Percentiles rank a stretch among this genome's conserved stretches.
phyloP scores from a whole-genome alignment of 2,329 filamentous ascomycete genomes.

The Didymosphaeria variabile region DNA sequence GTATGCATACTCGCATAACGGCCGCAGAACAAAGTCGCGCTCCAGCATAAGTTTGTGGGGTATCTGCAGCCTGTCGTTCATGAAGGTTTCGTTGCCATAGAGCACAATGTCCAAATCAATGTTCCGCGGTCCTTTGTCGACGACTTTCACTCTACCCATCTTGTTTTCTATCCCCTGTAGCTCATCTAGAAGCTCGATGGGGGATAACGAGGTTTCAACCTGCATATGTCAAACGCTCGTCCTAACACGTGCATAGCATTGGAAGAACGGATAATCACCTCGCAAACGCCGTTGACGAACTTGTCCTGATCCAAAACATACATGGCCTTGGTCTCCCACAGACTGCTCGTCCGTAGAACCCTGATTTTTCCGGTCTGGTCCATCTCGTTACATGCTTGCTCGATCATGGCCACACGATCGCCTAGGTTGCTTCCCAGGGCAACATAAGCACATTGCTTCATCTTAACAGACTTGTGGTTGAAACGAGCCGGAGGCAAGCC shows the following conservation, averaged over 20 bases:
- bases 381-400: slow-evolving; percentile 82
- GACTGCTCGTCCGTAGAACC: slow-evolving; percentile 80
- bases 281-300: slow-evolving; percentile 92
- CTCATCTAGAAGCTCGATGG: slow-evolving; percentile 77
- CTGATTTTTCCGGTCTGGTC: slow-evolving; percentile 71
- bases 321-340: slow-evolving; percentile 98
- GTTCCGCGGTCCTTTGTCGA: slow-evolving; percentile 93
- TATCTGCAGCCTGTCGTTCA: slow-evolving; percentile 78
- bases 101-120: slow-evolving; percentile 94
- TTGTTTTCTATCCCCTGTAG: slow-evolving; percentile 84
- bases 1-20: slow-evolving; percentile 75
- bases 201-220: slow-evolving; percentile 81
- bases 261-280: slow-evolving; percentile 65
- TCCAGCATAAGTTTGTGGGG: slow-evolving; percentile 88
- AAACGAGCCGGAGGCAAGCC: slow-evolving; percentile 14
- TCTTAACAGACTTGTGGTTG: slow-evolving; percentile 20
- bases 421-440: slow-evolving; percentile 94
- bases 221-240: slow-evolving; percentile 48
- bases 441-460: slow-evolving; percentile 71
- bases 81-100: slow-evolving; percentile 73
- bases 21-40: slow-evolving; percentile 90
- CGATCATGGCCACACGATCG: slow-evolving; percentile 84
- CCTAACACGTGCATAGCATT: slow-evolving; percentile 14
- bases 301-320: slow-evolving; percentile 88
- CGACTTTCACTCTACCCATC: slow-evolving; percentile 81